A percentile compares a stretch with the other conserved stretches of the same genome.
phyloP scores from a whole-genome alignment of 1,284 basidiomycete genomes.

The Jaminaea rosea region DNA sequence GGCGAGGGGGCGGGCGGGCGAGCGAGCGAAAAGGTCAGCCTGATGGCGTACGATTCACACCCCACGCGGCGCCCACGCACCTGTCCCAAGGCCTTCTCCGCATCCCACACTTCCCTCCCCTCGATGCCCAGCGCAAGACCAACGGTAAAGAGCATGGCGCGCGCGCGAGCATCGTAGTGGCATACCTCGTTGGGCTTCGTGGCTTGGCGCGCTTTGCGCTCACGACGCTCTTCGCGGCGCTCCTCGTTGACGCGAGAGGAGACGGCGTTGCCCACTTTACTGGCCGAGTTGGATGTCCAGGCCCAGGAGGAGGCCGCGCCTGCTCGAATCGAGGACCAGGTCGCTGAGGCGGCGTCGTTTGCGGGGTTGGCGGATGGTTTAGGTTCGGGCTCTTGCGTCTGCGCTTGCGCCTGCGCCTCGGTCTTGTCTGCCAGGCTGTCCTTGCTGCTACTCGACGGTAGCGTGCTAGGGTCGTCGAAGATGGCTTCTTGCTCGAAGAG shows the following conservation, averaged over 20 bases:
- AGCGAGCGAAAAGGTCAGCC: not conserved
- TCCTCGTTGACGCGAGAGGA: too few species aligned
- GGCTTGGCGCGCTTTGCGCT: not conserved
- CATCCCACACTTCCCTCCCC: slow-evolving; percentile 21
- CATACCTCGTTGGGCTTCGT: slow-evolving; percentile 34
- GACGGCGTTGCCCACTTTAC: not conserved
- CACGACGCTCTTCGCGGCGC: too few species aligned
- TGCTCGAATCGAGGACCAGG: not conserved
- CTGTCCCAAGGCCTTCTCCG: slow-evolving; percentile 37
- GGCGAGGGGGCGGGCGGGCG: too few species aligned
- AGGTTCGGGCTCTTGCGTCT: not conserved
- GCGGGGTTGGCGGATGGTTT: not conserved
- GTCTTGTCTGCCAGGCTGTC: not conserved
- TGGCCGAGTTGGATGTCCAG: not conserved
- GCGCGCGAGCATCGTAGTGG: slow-evolving; percentile 35
- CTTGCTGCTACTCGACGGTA: not conserved
- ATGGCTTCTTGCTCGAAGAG: slow-evolving; percentile 33
- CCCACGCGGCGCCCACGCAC: too few species aligned
- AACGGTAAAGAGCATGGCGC: slow-evolving; percentile 35
- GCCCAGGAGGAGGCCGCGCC: not conserved
- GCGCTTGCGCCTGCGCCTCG: not conserved
- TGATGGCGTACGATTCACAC: too few species aligned
- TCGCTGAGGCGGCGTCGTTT: not conserved
- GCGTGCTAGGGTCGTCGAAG: slow-evolving; percentile 13
- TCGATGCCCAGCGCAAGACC: slow-evolving; percentile 27